phyloP scores from a whole-genome alignment of 495 filamentous ascomycete genomes.

The Penicillium soppii region DNA sequence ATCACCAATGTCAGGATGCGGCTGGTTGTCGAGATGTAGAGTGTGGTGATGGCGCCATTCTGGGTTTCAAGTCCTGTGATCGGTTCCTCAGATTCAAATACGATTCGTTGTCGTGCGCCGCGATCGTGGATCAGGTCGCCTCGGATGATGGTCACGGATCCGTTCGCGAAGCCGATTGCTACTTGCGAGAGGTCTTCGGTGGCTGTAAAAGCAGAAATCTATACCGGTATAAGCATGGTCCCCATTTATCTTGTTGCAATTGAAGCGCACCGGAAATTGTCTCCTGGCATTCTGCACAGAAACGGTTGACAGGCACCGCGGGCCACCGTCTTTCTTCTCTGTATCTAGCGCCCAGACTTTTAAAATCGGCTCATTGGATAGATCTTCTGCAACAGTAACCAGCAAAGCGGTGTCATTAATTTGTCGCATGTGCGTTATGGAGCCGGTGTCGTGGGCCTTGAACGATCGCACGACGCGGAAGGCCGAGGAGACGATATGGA shows the following conservation, averaged over 20 bases:
- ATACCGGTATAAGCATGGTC: background rate
- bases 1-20: conserved; percentile 86
- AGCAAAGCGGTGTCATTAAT: conserved; percentile 83
- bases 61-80: conserved; percentile 78
- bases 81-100: conserved; percentile 95
- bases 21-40: conserved; percentile 90
- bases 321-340: conserved; percentile 88
- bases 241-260: background rate
- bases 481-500: conserved; percentile 79
- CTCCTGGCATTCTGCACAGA: conserved; percentile 88
- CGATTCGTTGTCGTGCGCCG: conserved; percentile 91
- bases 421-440: conserved; percentile 95
- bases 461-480: conserved; percentile 89
- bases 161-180: conserved; percentile 93
- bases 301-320: conserved; percentile 80
- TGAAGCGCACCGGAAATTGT: conserved; percentile 71
- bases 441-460: conserved; percentile 72
- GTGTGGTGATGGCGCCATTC: conserved; percentile 59
- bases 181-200: conserved; percentile 86
- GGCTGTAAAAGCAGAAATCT: conserved; percentile 89
- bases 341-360: conserved; percentile 97
- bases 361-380: conserved; percentile 79
- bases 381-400: conserved; percentile 84
- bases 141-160: conserved; percentile 87
- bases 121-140: conserved; percentile 95